Evolutionary conservation across 192 early-diverging fungal species (phyloP).

Genomic region (Linnemannia exigua): DNA sequence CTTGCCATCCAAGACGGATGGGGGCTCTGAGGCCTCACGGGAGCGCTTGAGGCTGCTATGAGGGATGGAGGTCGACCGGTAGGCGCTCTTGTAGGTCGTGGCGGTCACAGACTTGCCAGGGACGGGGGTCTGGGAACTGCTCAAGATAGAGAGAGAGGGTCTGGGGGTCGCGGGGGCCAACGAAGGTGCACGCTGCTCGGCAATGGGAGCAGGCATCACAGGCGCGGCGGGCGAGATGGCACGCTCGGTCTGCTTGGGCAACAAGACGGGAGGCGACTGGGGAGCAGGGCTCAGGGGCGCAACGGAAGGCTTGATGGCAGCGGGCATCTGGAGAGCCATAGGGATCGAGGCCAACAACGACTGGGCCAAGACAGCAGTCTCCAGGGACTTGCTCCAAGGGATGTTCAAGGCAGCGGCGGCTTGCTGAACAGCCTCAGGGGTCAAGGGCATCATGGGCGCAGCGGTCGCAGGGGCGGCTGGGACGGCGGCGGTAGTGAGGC

Average conservation of each 20-base stretch:
- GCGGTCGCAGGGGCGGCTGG: slow-evolving; percentile 5
- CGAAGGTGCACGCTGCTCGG: slow-evolving; percentile 34
- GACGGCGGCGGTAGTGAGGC: neutral
- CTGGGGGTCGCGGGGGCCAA: slow-evolving; percentile 39
- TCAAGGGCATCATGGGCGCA: slow-evolving; percentile 34
- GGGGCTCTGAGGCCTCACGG: slow-evolving; percentile 30
- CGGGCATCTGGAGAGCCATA: slow-evolving; percentile 41
- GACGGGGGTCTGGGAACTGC: slow-evolving; percentile 42
- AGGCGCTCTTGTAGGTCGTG: slow-evolving; percentile 50
- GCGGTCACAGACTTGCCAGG: slow-evolving; percentile 40
- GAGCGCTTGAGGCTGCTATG: slow-evolving; percentile 41
- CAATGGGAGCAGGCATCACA: slow-evolving; percentile 9
- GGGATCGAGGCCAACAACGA: slow-evolving; percentile 56
- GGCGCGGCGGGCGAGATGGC: slow-evolving; percentile 21
- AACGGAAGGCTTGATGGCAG: slow-evolving; percentile 13
- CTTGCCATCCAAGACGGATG: slow-evolving; percentile 55
- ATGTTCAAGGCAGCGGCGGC: slow-evolving; percentile 57
- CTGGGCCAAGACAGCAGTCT: slow-evolving; percentile 54
- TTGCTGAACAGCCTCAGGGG: slow-evolving; percentile 50
- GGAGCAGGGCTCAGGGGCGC: slow-evolving; percentile 5
- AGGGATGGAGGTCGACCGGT: slow-evolving; percentile 33
- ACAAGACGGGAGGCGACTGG: slow-evolving; percentile 19
- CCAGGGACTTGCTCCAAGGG: slow-evolving; percentile 55
- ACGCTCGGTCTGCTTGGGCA: slow-evolving; percentile 27
- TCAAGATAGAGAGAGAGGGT: slow-evolving; percentile 53